Base-by-base conservation (phyloP, 2,329 filamentous ascomycete species). In the Pyricularia sp. region DNA sequence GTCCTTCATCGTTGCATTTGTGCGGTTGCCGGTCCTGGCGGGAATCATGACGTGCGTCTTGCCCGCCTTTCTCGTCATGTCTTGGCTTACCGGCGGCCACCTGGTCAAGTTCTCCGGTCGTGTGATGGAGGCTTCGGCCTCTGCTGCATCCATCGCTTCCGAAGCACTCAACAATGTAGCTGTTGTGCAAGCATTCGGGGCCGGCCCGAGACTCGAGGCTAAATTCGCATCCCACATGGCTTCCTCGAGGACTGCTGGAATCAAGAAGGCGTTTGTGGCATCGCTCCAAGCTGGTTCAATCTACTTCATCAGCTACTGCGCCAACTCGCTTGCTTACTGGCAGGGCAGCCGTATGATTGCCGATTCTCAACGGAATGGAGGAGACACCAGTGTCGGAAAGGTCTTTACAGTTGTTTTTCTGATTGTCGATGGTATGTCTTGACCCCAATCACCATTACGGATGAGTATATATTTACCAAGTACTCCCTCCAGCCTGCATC, bases 311-410 rank as follows among this genome's bases (percentile, higher is more conserved):
- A 86, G 88, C 4, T 91, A 89, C 71, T 84, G 86, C 2, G 87
- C 87, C 7, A 91, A 90, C 74, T 87, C 86, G 1, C 79, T 91
- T 17, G 87, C 88, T 0, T 91, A 90, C 74, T 91, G 88, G 87
- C 84, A 90, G 75, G 89, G 88, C 65, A 88, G 86, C 71, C 81
- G 79, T 50, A 83, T 83, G 67, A 83, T 88, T 61, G 73, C 74
- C 9, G 71, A 73, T 28, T 69, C 73, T 3, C 68, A 74, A 25
- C 67, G 67, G 2, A 72, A 71, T 1, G 69, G 70, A 2, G 82
- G 82, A 2, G 70, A 68, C 12, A 66, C 72, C 4, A 75, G 71
- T 0, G 72, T 77, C 17, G 75, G 75, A 9, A 72, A 73, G 68
- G 72, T 85, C 5, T 86, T 85, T 68, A 84, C 84, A 0, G 84